Evolutionary conservation across 371 early-diverging fungal species (phyloP).

Genomic region (Entomophthora muscae): DNA sequence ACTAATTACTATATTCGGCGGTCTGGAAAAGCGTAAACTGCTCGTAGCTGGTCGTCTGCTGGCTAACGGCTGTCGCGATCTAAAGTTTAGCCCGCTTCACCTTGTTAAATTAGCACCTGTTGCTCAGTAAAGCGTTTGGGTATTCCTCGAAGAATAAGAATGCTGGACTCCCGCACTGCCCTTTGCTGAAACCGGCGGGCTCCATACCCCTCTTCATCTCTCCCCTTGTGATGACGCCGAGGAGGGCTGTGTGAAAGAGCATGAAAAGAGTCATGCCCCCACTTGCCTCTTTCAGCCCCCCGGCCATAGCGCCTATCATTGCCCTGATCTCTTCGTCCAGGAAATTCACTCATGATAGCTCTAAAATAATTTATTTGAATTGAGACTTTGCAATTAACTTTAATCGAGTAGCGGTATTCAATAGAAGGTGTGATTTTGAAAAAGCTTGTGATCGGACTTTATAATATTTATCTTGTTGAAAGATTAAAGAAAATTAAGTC

Average conservation of each 20-base stretch:
- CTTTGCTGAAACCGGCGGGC: background rate
- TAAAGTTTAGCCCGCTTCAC: background rate
- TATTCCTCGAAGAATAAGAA: background rate
- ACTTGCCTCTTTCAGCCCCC: background rate
- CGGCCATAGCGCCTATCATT: too few relatives aligned
- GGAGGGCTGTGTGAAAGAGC: background rate
- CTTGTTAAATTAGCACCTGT: background rate
- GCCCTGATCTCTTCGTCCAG: too few relatives aligned
- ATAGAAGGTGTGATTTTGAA: too few relatives aligned
- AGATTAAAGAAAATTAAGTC: too few relatives aligned
- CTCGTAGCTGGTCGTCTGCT: background rate
- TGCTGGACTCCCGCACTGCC: background rate
- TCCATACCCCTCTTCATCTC: background rate
- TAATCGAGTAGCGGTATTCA: too few relatives aligned
- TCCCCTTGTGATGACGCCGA: background rate
- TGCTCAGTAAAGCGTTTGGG: background rate
- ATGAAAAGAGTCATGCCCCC: background rate
- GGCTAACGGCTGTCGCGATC: background rate
- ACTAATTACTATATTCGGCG: background rate
- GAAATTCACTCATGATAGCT: too few relatives aligned
- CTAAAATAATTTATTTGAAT: too few relatives aligned
- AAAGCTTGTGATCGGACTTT: too few relatives aligned
- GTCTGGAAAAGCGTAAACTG: background rate
- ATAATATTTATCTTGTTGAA: too few relatives aligned
- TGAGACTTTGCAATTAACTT: too few relatives aligned